These are phyloP conservation scores for Nannizzia gypsea DNA, from an alignment of 2,329 filamentous ascomycete genomes.

Conservation along the genomic window DNA sequence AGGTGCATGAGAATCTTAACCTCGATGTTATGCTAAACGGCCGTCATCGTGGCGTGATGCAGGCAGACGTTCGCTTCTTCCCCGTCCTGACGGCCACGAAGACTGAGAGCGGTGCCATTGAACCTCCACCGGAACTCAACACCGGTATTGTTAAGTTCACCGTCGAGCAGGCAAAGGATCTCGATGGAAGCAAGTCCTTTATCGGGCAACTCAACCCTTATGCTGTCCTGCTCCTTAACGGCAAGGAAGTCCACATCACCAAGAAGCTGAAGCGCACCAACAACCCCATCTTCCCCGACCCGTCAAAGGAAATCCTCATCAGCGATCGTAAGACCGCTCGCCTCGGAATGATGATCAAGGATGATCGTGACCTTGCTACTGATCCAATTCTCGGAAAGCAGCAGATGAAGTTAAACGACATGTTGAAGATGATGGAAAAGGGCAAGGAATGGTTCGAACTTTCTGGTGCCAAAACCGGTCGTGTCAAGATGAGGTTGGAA, in stretches of 20 bases:
- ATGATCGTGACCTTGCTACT: constrained; percentile 72
- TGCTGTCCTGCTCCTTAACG: constrained; percentile 75
- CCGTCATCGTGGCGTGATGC: constrained; percentile 66
- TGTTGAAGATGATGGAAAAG: constrained; percentile 80
- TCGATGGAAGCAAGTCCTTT: constrained; percentile 84
- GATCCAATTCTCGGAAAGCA: constrained; percentile 85
- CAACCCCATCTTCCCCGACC: constrained; percentile 90
- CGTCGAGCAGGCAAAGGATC: constrained; percentile 89
- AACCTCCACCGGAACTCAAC: constrained; percentile 76
- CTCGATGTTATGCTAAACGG: constrained; percentile 77
- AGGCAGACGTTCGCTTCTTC: constrained; percentile 85
- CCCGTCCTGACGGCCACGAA: constrained; percentile 62
- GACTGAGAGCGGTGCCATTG: constrained; percentile 63
- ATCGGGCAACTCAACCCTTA: constrained; percentile 88
- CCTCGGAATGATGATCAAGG: constrained; percentile 85
- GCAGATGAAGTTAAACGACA: constrained; percentile 88
- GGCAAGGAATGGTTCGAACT: constrained; percentile 96
- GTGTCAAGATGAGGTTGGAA: constrained; percentile 78
- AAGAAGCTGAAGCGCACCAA: constrained; percentile 95
- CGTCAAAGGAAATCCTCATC: constrained; percentile 85
- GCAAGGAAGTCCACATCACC: constrained; percentile 78
- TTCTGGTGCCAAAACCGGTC: constrained; percentile 65
- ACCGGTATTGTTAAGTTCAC: constrained; percentile 91
- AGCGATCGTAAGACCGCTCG: constrained; percentile 85
- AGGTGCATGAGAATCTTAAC: constrained; percentile 70